Base-by-base conservation (phyloP, 148 eudicot genomes). In the Persicaria tinctoria region DNA sequence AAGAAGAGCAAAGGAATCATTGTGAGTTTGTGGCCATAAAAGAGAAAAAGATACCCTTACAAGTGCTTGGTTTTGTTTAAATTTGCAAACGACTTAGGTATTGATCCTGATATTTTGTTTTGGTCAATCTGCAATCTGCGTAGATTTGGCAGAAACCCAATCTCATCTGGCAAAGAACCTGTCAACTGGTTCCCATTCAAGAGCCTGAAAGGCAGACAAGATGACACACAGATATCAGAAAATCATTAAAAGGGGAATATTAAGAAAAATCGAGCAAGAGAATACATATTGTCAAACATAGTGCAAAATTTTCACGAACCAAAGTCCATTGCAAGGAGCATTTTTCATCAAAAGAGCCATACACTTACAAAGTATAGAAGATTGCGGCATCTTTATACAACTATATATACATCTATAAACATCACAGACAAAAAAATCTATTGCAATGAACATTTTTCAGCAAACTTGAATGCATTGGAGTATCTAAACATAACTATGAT, bases 161-260 rank as follows among this genome's bases (percentile, higher is more conserved):
- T 72, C 82, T 89, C 95, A 48, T 88, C 97, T 62, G 97, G 98
- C 79, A 93, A 88, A 32, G 87, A 74, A 46, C 98, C 97, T 50
- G 90, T 84, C 62, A 93, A 77, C 60, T 88, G 84, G 80, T 93
- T 93, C 74, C 98, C 98, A 68, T 86, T 93, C 82, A 93, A 80
- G 51, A 93, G 91, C 85, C 91, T 90, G 82, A 9, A 83, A 76
- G 62, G 16, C 81, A 66, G 57, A 75, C 74, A 75, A 51, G 16
- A 73, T 23, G 56, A 8, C 70, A 51, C 17, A 54, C 12, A 32
- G 4, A 38, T 12, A 6, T 54, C 62, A 74, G 9, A 32, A 49
- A 13, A 18, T 41, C 70, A 64, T 41, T 41, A 11, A 8, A 60
- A 60, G 8, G 12, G 66, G 23, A 6, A 46, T 48, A 38, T 73